These are phyloP conservation scores for Moesziomyces sp. DNA, from an alignment of 1,284 basidiomycete genomes.

Conservation along the genomic window DNA sequence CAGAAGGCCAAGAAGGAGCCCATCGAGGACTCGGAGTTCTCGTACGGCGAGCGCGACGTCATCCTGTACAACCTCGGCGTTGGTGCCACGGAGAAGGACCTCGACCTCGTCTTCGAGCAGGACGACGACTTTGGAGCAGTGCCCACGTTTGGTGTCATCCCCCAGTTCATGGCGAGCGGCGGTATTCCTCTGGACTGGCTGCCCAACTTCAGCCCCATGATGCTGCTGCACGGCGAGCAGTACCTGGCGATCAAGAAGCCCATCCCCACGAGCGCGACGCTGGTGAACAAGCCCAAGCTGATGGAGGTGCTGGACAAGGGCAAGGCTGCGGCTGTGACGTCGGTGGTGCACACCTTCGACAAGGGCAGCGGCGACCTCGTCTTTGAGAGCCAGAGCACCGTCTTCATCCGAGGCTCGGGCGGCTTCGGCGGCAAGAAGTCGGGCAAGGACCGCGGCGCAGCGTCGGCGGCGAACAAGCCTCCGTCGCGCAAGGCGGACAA, in stretches of 20 bases:
- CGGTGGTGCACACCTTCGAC: slow-evolving; percentile 49
- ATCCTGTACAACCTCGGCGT: slow-evolving; percentile 96
- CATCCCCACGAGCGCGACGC: slow-evolving; percentile 86
- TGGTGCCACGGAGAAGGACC: slow-evolving; percentile 91
- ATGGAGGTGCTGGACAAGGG: slow-evolving; percentile 71
- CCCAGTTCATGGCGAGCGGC: slow-evolving; percentile 76
- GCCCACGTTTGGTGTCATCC: slow-evolving; percentile 94
- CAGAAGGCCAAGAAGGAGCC: slow-evolving; percentile 80
- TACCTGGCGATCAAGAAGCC: slow-evolving; percentile 87
- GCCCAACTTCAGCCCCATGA: slow-evolving; percentile 93
- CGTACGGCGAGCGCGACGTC: slow-evolving; percentile 87
- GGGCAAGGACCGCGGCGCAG: slow-evolving; percentile 88
- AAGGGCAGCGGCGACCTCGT: slow-evolving; percentile 78
- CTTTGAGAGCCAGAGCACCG: slow-evolving; percentile 91
- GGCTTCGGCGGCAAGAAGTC: slow-evolving; percentile 92
- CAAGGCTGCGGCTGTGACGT: slow-evolving; percentile 59
- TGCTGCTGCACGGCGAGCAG: slow-evolving; percentile 97
- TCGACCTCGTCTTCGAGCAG: slow-evolving; percentile 91
- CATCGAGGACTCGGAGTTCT: slow-evolving; percentile 62
- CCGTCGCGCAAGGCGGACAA: slow-evolving; percentile 71
- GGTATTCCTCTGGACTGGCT: slow-evolving; percentile 79
- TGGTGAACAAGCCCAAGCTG: slow-evolving; percentile 78
- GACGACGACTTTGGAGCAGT: slow-evolving; percentile 86
- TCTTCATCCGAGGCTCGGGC: slow-evolving; percentile 92
- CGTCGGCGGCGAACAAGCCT: slow-evolving; percentile 83